Evolutionary conservation across 352 stramenopile species (phyloP), one percentile per base, ranked within the genome.

Genomic region (Phytophthora citrophthora): DNA sequence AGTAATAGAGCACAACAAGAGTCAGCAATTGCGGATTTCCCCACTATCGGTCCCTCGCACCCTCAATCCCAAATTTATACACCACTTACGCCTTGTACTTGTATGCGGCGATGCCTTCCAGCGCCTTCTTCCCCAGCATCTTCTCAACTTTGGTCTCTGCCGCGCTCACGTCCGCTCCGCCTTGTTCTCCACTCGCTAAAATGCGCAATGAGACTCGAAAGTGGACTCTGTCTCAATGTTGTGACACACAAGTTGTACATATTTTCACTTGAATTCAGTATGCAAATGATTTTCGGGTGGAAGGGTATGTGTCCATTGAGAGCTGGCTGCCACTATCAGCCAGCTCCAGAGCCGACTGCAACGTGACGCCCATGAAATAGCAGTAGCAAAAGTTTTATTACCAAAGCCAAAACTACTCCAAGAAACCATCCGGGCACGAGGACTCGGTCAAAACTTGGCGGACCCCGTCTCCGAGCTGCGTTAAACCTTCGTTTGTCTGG

Each of bases 41-140:
- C 11, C 12, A 13, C 20, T 20, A 16, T 11, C 20, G 6, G 10
- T 29, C 29, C 9, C 29, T 34, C 29, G 3, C 4, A 4, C 12
- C 9, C 8, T 34, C 29, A 11, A 34, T 38, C 20, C 6, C 32
- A 38, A 11, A 32, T 31, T 26, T 27, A 31, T 36, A 10, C 54
- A 26, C 10, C 8, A 90, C 84, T 70, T 64, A 95, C 87, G 87
- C 55, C 80, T 95, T 93, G 80, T 95, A 95, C 68, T 94, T 93
- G 81, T 95, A 95, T 32, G 79, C 56, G 50, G 87, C 87, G 61
- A 95, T 95, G 69, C 87, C 87, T 51, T 93, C 77, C 24, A 95
- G 83, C 62, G 87, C 87, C 60, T 87, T 79, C 69, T 91, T 86
- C 46, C 66, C 75, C 36, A 93, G 63, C 82, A 93, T 88, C 38